Evolutionary conservation across 306 rosid species (phyloP).

Genomic region (Trifolium subterraneum): DNA sequence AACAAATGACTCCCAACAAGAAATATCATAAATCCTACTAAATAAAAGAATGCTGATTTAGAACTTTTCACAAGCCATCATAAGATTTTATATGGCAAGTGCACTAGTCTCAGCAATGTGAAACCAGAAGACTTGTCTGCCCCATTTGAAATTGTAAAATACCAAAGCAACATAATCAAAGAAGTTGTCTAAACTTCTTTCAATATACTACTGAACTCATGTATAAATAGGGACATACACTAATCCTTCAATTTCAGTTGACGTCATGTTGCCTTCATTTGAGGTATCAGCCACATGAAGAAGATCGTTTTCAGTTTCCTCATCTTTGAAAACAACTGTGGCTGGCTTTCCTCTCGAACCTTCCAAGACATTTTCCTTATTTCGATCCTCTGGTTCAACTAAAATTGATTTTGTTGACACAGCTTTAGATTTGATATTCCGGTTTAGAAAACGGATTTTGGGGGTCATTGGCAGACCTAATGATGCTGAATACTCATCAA

Average conservation of each 20-base stretch:
- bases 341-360: constrained; percentile 56
- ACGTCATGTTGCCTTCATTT: constrained; percentile 45
- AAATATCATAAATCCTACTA: constrained; percentile 5
- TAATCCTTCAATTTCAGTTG: constrained; percentile 50
- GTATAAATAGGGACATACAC: constrained; percentile 49
- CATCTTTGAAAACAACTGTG: constrained; percentile 46
- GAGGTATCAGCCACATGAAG: constrained; percentile 45
- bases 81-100: background rate
- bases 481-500: constrained; percentile 79
- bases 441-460: constrained; percentile 69
- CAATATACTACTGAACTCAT: background rate
- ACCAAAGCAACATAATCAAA: constrained; percentile 7
- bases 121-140: constrained; percentile 19
- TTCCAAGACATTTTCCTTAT: constrained; percentile 46
- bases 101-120: constrained; percentile 17
- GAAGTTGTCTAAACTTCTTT: constrained; percentile 4
- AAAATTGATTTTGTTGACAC: constrained; percentile 37
- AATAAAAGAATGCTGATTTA: background rate
- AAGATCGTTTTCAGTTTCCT: constrained; percentile 52
- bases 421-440: constrained; percentile 58
- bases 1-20: background rate
- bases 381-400: constrained; percentile 52
- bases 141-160: constrained; percentile 5
- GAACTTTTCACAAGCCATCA: constrained; percentile 25
- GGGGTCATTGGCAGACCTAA: constrained; percentile 90